Conservation (phyloP, 495 filamentous ascomycete genomes). For the Aspergillus conjunctus region DNA sequence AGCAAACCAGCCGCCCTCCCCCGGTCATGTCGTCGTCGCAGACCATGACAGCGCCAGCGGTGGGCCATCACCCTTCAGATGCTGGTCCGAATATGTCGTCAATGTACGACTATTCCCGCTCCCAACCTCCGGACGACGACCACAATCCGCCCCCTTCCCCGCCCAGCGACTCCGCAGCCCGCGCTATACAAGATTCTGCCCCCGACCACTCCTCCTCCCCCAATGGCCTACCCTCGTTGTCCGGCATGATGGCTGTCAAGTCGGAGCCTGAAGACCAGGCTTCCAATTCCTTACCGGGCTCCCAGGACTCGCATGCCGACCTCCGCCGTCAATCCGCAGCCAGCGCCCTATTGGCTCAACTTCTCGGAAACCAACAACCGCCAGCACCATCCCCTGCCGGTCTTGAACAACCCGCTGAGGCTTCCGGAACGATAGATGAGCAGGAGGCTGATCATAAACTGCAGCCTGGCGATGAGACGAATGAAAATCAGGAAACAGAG, state of each 20-base stretch:
- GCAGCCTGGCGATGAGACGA: conserved; percentile 15
- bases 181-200: conserved; percentile 50
- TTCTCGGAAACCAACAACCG: conserved; percentile 40
- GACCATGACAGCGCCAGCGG: conserved; percentile 59
- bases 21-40: conserved; percentile 57
- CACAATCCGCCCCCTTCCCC: conserved; percentile 35
- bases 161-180: conserved; percentile 51
- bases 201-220: conserved; percentile 32
- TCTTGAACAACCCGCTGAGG: conserved; percentile 15
- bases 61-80: conserved; percentile 55
- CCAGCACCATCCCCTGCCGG: conserved; percentile 13
- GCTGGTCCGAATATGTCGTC: conserved; percentile 45
- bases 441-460: conserved; percentile 11
- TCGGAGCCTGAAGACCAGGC: conserved; percentile 30
- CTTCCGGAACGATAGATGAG: conserved; percentile 7
- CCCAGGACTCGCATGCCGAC: conserved; percentile 23
- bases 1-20: conserved; percentile 24
- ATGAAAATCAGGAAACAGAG: conserved; percentile 20
- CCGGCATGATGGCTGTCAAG: conserved; percentile 38
- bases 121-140: conserved; percentile 32
- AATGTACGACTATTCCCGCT: conserved; percentile 43
- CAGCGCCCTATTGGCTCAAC: conserved; percentile 48
- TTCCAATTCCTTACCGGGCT: conserved; percentile 2
- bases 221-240: conserved; percentile 35
- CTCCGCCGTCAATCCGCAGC: conserved; percentile 43